Evolutionary conservation across 306 rosid species (phyloP).

Genomic region (Acmispon strigosus): DNA sequence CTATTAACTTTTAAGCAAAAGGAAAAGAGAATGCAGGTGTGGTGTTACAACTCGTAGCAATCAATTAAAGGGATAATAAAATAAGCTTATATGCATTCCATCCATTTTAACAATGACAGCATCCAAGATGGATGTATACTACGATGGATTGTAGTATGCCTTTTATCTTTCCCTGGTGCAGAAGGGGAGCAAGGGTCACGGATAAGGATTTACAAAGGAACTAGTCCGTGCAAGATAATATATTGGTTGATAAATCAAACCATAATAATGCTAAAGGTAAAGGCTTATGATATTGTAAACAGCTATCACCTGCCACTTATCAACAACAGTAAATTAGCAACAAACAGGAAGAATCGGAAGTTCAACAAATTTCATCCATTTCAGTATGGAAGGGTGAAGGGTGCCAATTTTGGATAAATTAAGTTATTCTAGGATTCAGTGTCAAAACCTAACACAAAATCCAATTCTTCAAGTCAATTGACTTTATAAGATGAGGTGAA

Average conservation of each 20-base stretch:
- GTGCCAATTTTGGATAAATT: not conserved
- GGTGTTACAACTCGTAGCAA: constrained; percentile 14
- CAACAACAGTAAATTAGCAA: not conserved
- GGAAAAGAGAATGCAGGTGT: constrained; percentile 14
- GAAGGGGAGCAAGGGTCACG: not conserved
- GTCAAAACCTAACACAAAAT: not conserved
- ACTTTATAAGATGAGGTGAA: not conserved
- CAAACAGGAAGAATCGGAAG: not conserved
- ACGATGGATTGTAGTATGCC: not conserved
- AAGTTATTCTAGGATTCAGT: not conserved
- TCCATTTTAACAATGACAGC: not conserved
- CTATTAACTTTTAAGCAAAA: constrained; percentile 59
- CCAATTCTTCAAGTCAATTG: not conserved
- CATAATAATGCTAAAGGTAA: not conserved
- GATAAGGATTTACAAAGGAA: not conserved
- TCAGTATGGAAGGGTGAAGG: too few species aligned
- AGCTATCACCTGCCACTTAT: not conserved
- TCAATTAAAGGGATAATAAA: not conserved
- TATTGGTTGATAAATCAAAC: not conserved
- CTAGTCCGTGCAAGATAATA: not conserved
- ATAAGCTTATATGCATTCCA: constrained; percentile 2
- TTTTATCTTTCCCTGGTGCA: not conserved
- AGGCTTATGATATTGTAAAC: not conserved
- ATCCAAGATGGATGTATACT: not conserved
- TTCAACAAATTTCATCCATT: too few species aligned